Evolutionary conservation across 768 basidiomycete species (phyloP).

Genomic region (Boletales sp.): DNA sequence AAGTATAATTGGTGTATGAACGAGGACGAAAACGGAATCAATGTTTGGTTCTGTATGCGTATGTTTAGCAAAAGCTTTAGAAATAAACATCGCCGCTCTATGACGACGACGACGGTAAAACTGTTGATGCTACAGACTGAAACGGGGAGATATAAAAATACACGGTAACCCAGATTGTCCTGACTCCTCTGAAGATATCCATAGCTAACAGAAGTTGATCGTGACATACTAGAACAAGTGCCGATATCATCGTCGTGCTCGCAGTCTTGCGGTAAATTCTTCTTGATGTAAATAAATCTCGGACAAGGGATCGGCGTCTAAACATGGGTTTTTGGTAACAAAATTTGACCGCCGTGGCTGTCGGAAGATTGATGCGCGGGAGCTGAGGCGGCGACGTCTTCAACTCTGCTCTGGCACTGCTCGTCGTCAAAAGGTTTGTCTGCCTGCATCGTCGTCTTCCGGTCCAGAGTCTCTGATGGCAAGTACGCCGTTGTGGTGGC

Average conservation of each 20-base stretch:
- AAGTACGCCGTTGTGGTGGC: not conserved
- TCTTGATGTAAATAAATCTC: too few species aligned
- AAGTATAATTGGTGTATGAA: not conserved
- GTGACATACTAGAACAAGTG: not conserved
- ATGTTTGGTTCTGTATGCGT: conserved; percentile 21
- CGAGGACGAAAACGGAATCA: conserved; percentile 12
- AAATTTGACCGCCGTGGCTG: not conserved
- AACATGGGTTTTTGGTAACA: too few species aligned
- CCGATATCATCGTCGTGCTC: not conserved
- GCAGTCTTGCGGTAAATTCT: too few species aligned
- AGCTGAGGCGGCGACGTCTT: conserved; percentile 14
- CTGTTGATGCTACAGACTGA: not conserved
- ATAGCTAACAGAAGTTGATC: not conserved
- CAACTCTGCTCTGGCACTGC: conserved; percentile 2
- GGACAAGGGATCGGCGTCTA: too few species aligned
- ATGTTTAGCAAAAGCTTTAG: conserved; percentile 22
- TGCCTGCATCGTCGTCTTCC: not conserved
- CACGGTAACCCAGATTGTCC: not conserved
- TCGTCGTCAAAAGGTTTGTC: not conserved
- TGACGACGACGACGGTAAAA: not conserved
- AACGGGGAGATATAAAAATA: not conserved
- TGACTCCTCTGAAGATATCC: not conserved
- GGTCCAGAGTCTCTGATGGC: not conserved
- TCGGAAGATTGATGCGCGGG: not conserved
- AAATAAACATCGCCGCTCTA: conserved; percentile 17